phyloP scores from a whole-genome alignment of 768 basidiomycete species.

The Amanita thiersii region DNA sequence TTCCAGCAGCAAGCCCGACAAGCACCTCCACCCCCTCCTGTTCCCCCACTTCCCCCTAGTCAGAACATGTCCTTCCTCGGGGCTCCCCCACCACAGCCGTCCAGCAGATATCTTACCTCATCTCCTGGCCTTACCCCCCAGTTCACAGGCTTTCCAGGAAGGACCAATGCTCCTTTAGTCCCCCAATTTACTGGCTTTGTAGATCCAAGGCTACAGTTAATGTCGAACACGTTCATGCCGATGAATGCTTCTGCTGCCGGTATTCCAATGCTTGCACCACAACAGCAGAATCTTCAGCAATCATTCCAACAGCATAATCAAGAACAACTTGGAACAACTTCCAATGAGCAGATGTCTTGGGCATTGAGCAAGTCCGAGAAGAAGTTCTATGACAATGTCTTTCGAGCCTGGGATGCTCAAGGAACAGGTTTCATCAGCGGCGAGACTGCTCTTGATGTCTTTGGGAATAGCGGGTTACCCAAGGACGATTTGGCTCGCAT shows the following conservation, averaged over 20 bases:
- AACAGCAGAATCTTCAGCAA: conserved; percentile 67
- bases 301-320: conserved; percentile 86
- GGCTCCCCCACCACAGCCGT: conserved; percentile 30
- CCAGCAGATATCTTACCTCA: conserved; percentile 44
- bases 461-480: conserved; percentile 85
- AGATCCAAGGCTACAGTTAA: conserved; percentile 80
- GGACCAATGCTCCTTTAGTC: conserved; percentile 35
- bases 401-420: conserved; percentile 89
- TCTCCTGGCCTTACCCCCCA: conserved; percentile 51
- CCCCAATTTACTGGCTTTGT: conserved; percentile 75
- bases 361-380: conserved; percentile 82
- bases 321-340: conserved; percentile 48
- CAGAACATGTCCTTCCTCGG: conserved; percentile 31
- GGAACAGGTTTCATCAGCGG: conserved; percentile 83
- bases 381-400: conserved; percentile 94
- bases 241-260: conserved; percentile 50
- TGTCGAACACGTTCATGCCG: conserved; percentile 92
- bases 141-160: conserved; percentile 50
- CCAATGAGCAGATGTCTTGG: conserved; percentile 75
- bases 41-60: conserved; percentile 54
- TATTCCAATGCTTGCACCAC: conserved; percentile 58
- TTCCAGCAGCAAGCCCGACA: conserved; percentile 38
- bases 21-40: conserved; percentile 48
- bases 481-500: conserved; percentile 89
- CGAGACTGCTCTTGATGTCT: conserved; percentile 80